Evolutionary conservation across 371 early-diverging fungal species (phyloP).

Genomic region (Lichtheimia hyalospora): DNA sequence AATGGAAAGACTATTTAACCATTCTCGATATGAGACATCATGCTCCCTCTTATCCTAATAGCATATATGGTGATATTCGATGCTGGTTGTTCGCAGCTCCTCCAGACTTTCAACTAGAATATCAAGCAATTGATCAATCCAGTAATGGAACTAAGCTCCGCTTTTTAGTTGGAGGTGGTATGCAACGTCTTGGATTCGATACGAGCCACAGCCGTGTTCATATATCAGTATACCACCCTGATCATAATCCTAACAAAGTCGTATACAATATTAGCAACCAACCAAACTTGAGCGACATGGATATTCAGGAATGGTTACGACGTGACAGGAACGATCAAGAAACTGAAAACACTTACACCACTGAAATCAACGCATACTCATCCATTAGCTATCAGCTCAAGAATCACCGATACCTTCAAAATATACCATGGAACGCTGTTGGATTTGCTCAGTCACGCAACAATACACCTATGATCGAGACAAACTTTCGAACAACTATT

Average conservation of each 20-base stretch:
- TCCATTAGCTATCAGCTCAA: neutral
- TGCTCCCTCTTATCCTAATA: neutral
- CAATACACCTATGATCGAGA: neutral
- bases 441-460: neutral
- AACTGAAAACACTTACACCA: neutral
- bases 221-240: neutral
- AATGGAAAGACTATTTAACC: neutral
- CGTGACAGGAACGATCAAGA: neutral
- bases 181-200: neutral
- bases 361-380: neutral
- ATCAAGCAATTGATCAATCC: neutral
- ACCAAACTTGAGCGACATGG: neutral
- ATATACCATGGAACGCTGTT: neutral
- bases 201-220: neutral
- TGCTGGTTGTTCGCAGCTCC: conserved; percentile 3
- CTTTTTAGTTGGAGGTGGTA: neutral
- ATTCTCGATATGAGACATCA: neutral
- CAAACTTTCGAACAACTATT: neutral
- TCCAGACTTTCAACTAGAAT: neutral
- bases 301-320: neutral
- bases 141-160: neutral
- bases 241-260: neutral
- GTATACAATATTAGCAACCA: neutral
- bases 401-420: neutral
- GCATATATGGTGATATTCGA: neutral